A percentile compares a stretch with the other conserved stretches of the same genome.
Conservation (phyloP, 2,329 filamentous ascomycete species). For the Venturia aucupariae region DNA sequence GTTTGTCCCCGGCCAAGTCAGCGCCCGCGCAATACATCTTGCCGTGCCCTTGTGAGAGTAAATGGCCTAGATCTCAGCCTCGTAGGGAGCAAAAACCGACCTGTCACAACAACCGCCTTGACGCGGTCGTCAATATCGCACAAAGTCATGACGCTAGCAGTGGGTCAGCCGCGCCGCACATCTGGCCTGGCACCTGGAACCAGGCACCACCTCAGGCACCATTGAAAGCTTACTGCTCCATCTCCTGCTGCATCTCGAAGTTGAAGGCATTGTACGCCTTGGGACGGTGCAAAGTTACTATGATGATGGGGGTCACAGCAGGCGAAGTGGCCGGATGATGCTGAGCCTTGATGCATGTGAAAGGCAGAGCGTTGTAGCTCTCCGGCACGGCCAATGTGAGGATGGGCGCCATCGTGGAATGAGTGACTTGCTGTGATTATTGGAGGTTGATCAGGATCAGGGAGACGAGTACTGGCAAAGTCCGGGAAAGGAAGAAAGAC, state of each 20-base stretch:
- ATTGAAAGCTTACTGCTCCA: slow-evolving; percentile 25
- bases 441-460: too few relatives aligned
- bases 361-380: slow-evolving; percentile 34
- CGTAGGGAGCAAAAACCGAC: slow-evolving; percentile 18
- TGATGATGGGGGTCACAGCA: slow-evolving; percentile 36
- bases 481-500: neutral
- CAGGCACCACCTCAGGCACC: too few relatives aligned
- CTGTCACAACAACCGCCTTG: slow-evolving; percentile 46
- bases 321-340: slow-evolving; percentile 32
- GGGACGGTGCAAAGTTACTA: slow-evolving; percentile 57
- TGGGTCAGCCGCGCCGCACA: slow-evolving; percentile 3
- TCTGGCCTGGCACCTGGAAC: too few relatives aligned
- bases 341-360: slow-evolving; percentile 39
- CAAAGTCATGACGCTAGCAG: slow-evolving; percentile 35
- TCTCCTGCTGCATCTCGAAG: slow-evolving; percentile 49
- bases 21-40: slow-evolving; percentile 47
- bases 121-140: slow-evolving; percentile 47
- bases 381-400: slow-evolving; percentile 17
- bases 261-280: slow-evolving; percentile 62
- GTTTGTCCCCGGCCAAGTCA: slow-evolving; percentile 30
- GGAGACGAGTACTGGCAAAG: too few relatives aligned
- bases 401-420: slow-evolving; percentile 7
- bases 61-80: neutral
- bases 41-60: slow-evolving; percentile 24
- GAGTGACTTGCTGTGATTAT: too few relatives aligned